phyloP scores from a whole-genome alignment of 371 early-diverging fungal species.

The Mucor velutinosus region DNA sequence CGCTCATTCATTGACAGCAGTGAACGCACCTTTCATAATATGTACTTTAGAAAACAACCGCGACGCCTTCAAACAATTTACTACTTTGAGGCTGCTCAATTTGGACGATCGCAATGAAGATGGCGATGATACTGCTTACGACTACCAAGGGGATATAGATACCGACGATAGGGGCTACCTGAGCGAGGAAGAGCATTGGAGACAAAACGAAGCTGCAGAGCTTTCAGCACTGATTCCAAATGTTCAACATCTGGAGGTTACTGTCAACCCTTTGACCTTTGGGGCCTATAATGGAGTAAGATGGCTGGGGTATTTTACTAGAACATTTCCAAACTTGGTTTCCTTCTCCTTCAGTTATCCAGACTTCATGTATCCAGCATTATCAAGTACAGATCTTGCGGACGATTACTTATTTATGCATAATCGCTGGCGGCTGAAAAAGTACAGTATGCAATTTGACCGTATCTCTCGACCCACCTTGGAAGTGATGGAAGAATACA shows the following conservation, averaged over 20 bases:
- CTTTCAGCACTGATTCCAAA: not conserved
- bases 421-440: not conserved
- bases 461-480: not conserved
- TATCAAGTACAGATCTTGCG: not conserved
- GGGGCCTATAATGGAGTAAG: not conserved
- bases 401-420: not conserved
- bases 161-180: too few relatives aligned
- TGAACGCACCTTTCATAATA: not conserved
- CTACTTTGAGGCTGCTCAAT: not conserved
- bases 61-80: not conserved
- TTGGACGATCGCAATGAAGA: not conserved
- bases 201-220: not conserved
- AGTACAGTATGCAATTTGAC: not conserved
- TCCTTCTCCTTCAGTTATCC: not conserved
- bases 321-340: not conserved
- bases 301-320: not conserved
- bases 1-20: not conserved
- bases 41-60: not conserved
- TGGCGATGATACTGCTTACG: not conserved
- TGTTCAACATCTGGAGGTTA: not conserved
- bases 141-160: too few relatives aligned
- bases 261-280: not conserved
- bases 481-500: not conserved
- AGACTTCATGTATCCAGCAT: not conserved
- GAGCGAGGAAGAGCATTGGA: not conserved